phyloP scores from a whole-genome alignment of 306 rosid species.

The Ormosia semicastrata region DNA sequence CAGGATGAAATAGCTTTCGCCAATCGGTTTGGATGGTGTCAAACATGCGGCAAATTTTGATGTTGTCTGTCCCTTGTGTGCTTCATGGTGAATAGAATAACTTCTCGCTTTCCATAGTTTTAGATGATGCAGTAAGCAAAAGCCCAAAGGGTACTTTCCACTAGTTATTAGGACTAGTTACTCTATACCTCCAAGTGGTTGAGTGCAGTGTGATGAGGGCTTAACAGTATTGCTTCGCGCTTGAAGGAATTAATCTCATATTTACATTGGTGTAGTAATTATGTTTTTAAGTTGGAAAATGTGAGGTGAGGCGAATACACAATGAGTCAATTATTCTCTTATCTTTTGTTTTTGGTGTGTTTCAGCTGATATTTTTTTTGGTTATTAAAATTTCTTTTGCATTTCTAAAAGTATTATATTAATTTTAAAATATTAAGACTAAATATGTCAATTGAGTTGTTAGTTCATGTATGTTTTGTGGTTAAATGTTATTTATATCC shows the following conservation, averaged over 20 bases:
- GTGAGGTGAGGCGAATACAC: not conserved
- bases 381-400: no score
- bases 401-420: not conserved
- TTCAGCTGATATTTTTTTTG: no score
- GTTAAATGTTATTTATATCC: not conserved
- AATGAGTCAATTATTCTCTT: not conserved
- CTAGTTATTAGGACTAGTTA: no score
- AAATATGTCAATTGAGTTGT: not conserved
- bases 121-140: not conserved
- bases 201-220: no score
- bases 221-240: no score
- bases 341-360: not conserved
- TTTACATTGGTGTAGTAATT: not conserved
- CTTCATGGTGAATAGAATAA: not conserved
- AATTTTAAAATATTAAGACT: not conserved
- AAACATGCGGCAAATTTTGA: slow-evolving; percentile 27
- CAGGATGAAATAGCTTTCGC: not conserved
- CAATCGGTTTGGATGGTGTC: not conserved
- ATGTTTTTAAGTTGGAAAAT: not conserved
- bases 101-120: not conserved
- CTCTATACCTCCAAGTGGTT: no score
- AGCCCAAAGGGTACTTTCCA: not conserved
- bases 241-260: no score
- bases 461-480: not conserved
- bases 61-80: not conserved